phyloP scores from a whole-genome alignment of 225 moss, liverwort and hornwort genomes.

The Thuidium tamariscinum region DNA sequence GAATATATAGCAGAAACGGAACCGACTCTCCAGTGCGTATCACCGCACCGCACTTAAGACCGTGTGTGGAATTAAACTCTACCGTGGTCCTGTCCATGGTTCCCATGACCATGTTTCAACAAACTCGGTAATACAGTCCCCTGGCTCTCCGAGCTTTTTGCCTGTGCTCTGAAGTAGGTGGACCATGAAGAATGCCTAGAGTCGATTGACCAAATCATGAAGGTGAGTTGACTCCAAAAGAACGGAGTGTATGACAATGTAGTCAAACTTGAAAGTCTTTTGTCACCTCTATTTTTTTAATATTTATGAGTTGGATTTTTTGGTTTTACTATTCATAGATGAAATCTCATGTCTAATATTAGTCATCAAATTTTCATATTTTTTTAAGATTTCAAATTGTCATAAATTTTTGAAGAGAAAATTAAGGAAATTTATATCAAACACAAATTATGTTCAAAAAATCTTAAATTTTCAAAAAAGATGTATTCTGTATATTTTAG shows the following conservation, averaged over 20 bases:
- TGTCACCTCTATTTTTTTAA: rapidly evolving
- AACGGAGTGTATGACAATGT: rapidly evolving
- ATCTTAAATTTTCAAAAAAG: neutral
- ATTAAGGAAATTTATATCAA: neutral
- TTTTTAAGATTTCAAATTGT: neutral
- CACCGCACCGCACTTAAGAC: neutral
- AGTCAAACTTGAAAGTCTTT: neutral
- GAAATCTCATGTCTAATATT: neutral
- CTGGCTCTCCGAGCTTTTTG: neutral
- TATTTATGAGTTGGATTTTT: neutral
- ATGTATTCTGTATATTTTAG: rapidly evolving
- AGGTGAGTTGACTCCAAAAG: neutral
- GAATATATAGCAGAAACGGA: neutral
- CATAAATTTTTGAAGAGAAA: neutral
- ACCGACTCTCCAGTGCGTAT: neutral
- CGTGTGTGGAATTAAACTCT: neutral
- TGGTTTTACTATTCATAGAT: neutral
- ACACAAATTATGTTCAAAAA: too few species aligned
- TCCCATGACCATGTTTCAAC: neutral
- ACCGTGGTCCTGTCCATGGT: neutral
- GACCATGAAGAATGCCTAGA: neutral
- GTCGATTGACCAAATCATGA: neutral
- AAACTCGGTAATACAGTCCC: neutral
- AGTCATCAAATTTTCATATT: neutral
- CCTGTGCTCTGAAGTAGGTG: neutral